Conservation (phyloP, 164 flowering plant genomes). For the Berberis vulgaris region DNA sequence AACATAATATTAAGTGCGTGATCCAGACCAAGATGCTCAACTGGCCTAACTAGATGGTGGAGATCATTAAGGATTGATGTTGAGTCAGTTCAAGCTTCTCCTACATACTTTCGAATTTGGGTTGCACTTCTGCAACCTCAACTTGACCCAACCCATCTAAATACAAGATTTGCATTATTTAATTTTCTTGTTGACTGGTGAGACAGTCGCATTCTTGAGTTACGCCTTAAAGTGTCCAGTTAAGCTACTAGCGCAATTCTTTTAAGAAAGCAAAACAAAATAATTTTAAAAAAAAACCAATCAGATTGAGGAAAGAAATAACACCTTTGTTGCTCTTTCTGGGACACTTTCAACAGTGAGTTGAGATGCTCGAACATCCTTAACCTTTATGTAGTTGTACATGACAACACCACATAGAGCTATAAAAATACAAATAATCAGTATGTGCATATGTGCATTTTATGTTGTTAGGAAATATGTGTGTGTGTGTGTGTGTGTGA, state of each 20-base stretch:
- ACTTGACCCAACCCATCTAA: too few relatives aligned
- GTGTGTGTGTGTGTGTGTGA: neutral
- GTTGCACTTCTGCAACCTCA: too few relatives aligned
- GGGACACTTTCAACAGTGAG: constrained; percentile 42
- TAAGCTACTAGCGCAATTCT: neutral
- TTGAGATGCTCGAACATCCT: constrained; percentile 75
- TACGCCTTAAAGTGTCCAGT: neutral
- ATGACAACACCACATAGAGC: constrained; percentile 93
- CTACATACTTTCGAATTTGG: too few relatives aligned
- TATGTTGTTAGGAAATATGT: neutral
- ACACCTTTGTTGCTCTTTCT: constrained; percentile 57
- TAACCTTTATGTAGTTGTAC: constrained; percentile 93
- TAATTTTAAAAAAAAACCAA: neutral
- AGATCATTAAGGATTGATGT: too few relatives aligned
- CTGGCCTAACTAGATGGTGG: too few relatives aligned
- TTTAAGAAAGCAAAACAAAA: neutral
- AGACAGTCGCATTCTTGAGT: neutral
- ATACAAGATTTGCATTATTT: neutral
- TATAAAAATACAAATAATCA: constrained; percentile 20
- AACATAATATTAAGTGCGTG: too few relatives aligned
- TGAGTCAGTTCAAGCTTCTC: too few relatives aligned
- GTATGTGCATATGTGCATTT: neutral
- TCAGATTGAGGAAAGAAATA: neutral
- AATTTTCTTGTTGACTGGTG: neutral
- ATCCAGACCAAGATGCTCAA: too few relatives aligned